phyloP scores from a whole-genome alignment of 23 red algal genomes.

The Gracilaria domingensis region DNA sequence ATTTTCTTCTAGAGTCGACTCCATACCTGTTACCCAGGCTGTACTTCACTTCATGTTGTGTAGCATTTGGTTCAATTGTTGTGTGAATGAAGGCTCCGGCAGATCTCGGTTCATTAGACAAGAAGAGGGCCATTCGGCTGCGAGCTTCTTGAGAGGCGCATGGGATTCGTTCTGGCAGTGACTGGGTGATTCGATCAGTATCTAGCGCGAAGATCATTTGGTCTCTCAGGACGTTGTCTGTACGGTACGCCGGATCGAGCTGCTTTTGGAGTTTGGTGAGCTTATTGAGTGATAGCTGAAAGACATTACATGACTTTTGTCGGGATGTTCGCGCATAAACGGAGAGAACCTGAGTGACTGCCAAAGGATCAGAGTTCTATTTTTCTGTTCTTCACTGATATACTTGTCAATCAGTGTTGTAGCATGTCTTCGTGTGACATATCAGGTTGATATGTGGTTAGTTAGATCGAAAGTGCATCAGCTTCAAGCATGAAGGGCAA shows the following conservation, averaged over 20 bases:
- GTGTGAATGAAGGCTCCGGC: neutral
- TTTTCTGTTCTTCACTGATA: slow-evolving; percentile 39
- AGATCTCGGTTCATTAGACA: slow-evolving; percentile 21
- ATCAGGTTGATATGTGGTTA: neutral
- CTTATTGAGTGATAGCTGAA: neutral
- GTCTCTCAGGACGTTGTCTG: slow-evolving; percentile 11
- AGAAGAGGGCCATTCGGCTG: slow-evolving; percentile 14
- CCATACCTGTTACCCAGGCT: slow-evolving; percentile 12
- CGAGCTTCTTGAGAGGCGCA: neutral
- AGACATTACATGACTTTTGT: slow-evolving; percentile 38
- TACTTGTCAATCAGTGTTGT: slow-evolving; percentile 20
- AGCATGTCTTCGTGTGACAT: neutral
- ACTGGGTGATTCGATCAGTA: neutral
- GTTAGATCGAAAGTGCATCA: slow-evolving; percentile 21
- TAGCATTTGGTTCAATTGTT: neutral
- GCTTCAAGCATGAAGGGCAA: slow-evolving; percentile 27
- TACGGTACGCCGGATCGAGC: slow-evolving; percentile 41
- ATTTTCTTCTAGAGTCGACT: neutral
- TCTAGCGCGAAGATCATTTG: slow-evolving; percentile 2
- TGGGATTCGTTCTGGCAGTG: neutral
- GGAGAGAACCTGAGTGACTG: too few relatives aligned
- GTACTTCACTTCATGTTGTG: neutral
- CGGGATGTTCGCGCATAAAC: slow-evolving; percentile 6
- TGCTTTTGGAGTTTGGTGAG: slow-evolving; percentile 19
- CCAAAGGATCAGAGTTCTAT: slow-evolving; percentile 9